Evolutionary conservation across 2,329 filamentous ascomycete genomes (phyloP), one percentile per base, ranked within the genome.

Genomic region (Zarea fungicola): DNA sequence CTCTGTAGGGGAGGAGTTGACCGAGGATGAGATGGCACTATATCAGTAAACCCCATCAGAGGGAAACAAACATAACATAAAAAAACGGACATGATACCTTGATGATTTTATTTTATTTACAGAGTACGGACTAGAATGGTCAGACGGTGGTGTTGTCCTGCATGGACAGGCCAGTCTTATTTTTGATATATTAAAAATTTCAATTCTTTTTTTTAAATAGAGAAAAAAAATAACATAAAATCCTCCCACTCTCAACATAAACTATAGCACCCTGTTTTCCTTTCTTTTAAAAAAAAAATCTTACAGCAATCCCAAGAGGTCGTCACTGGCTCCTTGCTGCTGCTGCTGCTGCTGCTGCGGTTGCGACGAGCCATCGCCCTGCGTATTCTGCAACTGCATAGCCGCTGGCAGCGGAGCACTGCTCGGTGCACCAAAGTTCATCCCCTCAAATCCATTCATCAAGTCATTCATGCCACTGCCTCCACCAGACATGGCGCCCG

Each of bases 371-470:
- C 51, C 28, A 18, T 57, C 56, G 6, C 57, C 60, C 28, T 68
- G 64, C 5, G 61, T 59, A 43, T 66, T 63, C 42, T 70, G 66
- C 55, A 82, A 63, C 60, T 86, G 78, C 63, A 81, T 77, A 10
- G 74, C 72, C 5, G 85, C 74, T 14, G 85, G 83, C 26, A 85
- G 77, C 16, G 86, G 81, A 56, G 84, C 80, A 55, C 74, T 80
- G 14, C 60, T 54, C 42, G 72, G 69, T 34, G 80, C 81, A 40
- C 83, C 79, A 62, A 99, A 73, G 68, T 89, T 84, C 70, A 99
- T 74, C 5, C 82, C 83, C 23, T 84, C 87, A 62, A 99, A 95
- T 1, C 91, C 91, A 62, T 89, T 89, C 75, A 96, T 85, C 60
- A 99, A 72, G 67, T 97, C 91, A 56, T 88, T 87, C 75, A 96